Evolutionary conservation across 2,329 filamentous ascomycete species (phyloP), one percentile per base, ranked within the genome.

Genomic region (Alternaria ventricosa): DNA sequence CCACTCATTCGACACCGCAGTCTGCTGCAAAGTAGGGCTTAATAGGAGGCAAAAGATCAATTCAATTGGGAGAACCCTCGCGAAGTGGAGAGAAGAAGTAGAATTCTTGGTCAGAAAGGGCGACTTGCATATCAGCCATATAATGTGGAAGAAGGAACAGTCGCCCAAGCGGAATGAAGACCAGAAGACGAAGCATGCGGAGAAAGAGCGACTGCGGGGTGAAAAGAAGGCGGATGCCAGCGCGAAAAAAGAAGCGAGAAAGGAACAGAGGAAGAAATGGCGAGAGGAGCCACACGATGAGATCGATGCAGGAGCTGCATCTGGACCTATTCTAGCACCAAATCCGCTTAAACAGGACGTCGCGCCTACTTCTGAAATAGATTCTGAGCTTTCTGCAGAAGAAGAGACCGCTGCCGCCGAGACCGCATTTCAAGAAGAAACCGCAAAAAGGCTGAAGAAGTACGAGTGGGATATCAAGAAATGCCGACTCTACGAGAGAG

Each of bases 321-420:
- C 25, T 4, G 15, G 0, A 15, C 2, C 33, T 55, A 18, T 8
- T 8, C 0, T 11, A 5, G 22, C 12, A 27, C 7, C 23, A 10
- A 13, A 25, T 4, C 6, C 23, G 20, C 10, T 12, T 1, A 15
- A 23, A 2, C 28, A 36, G 30, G 1, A 25, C 12, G 1, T 3
- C 1, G 1, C 9, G 0, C 4, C 13, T 5, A 1, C 20, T 4
- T 15, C 13, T 15, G 10, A 36, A 33, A 0, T 5, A 22, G 25
- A 36, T n/a, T 13, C 10, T 13, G n/a, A 20, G 3, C 4, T 9
- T 7, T 25, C 11, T 9, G 11, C 27, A 6, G 8, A 49, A 13
- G 27, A 44, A 25, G 0, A 41, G 36, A 15, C 36, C 1, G 22
- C 6, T 2, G 46, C 8, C 11, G 4, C 13, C 1, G 15, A 30